Percentiles rank a stretch among this genome's conserved stretches.
phyloP scores from a whole-genome alignment of 1,139 yeast genomes.

The Candida smagusa region DNA sequence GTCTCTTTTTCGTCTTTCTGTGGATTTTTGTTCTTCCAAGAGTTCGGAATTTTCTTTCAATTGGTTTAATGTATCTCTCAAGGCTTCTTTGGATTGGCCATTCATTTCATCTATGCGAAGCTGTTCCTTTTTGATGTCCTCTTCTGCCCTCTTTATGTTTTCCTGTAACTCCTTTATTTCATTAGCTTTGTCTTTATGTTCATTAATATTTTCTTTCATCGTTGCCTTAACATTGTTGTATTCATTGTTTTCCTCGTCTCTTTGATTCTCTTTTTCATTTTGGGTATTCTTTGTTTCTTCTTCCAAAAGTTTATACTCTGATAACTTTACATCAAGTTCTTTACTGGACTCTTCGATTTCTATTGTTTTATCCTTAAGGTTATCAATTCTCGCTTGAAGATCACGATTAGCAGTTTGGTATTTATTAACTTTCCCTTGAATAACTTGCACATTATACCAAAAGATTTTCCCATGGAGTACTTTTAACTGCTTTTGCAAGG shows the following conservation, averaged over 20 bases:
- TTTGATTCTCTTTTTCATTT: neutral
- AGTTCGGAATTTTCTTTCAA: slow-evolving; percentile 12
- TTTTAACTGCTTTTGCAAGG: slow-evolving; percentile 42
- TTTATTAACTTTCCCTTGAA: slow-evolving; percentile 28
- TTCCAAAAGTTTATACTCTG: slow-evolving; percentile 2
- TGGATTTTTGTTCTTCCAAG: slow-evolving; percentile 12
- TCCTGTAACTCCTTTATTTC: slow-evolving; percentile 26
- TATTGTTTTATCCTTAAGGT: slow-evolving; percentile 19
- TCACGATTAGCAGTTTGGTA: slow-evolving; percentile 11
- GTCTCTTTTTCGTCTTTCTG: slow-evolving; percentile 5
- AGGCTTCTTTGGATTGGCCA: slow-evolving; percentile 38
- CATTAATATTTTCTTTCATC: slow-evolving; percentile 10
- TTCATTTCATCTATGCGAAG: slow-evolving; percentile 34
- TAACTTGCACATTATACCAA: slow-evolving; percentile 53
- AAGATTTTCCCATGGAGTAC: slow-evolving; percentile 57
- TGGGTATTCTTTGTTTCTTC: slow-evolving; percentile 9
- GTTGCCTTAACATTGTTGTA: slow-evolving; percentile 4
- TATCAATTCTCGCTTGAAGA: slow-evolving; percentile 6
- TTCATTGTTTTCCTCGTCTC: slow-evolving; percentile 12
- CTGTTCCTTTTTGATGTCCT: slow-evolving; percentile 26
- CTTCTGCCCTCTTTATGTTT: slow-evolving; percentile 21
- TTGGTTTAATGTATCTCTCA: slow-evolving; percentile 14
- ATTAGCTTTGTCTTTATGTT: slow-evolving; percentile 20
- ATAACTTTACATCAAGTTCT: slow-evolving; percentile 3
- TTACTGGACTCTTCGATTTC: slow-evolving; percentile 8